Evolutionary conservation across 257 asterid species (phyloP).

Genomic region (Capsicum pubescens): DNA sequence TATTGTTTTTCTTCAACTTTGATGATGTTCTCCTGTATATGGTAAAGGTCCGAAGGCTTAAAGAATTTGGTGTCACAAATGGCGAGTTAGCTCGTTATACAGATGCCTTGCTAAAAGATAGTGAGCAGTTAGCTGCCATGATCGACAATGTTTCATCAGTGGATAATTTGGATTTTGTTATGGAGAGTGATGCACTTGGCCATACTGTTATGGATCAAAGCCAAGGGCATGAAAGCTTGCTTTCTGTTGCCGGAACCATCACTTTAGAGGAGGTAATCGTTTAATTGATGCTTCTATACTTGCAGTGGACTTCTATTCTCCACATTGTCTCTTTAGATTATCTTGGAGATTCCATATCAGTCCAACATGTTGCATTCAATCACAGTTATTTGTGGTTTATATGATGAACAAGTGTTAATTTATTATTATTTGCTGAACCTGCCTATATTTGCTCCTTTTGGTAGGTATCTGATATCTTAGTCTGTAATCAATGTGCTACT

Average conservation of each 20-base stretch:
- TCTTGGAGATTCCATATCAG: slow-evolving; percentile 13
- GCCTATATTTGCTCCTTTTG: slow-evolving; percentile 10
- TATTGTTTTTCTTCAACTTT: slow-evolving; percentile 1
- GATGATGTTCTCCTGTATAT: slow-evolving; percentile 29
- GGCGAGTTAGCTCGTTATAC: slow-evolving; percentile 96
- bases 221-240: slow-evolving; percentile 95
- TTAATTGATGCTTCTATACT: slow-evolving; percentile 29
- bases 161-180: slow-evolving; percentile 92
- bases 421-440: slow-evolving; percentile 6
- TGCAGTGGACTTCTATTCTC: slow-evolving; percentile 30
- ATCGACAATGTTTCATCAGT: slow-evolving; percentile 95
- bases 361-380: neutral
- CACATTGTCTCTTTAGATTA: slow-evolving; percentile 10
- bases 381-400: neutral
- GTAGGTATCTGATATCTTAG: neutral
- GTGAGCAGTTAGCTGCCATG: slow-evolving; percentile 99
- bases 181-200: slow-evolving; percentile 99
- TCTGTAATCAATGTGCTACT: neutral
- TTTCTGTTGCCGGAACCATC: slow-evolving; percentile 88
- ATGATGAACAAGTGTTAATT: neutral
- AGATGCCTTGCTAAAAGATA: slow-evolving; percentile 94
- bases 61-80: slow-evolving; percentile 96
- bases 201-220: slow-evolving; percentile 97
- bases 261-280: slow-evolving; percentile 88
- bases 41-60: slow-evolving; percentile 90